Evolutionary conservation across 1,284 basidiomycete species (phyloP), one percentile per base, ranked within the genome.

Genomic region (Tylopilus orsonianus): DNA sequence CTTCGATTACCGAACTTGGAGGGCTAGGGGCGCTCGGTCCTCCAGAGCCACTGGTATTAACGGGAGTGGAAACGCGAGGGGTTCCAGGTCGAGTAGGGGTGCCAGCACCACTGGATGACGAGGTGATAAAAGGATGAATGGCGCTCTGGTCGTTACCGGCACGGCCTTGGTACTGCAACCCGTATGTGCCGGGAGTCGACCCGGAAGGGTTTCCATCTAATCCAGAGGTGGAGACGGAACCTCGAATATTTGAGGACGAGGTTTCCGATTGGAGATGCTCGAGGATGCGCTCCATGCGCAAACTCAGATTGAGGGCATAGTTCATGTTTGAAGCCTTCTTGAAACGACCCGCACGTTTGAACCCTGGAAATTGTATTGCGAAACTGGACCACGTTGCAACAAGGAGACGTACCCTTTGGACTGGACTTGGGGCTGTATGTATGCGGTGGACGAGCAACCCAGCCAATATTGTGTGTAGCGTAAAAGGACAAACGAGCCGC

Each of bases 311-410:
- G n/a, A 90, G 75, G 0, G 80, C 89, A 65, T 90, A 92, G 68
- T 94, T 94, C 86, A 93, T 90, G 68, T 94, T 93, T 4, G 83
- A 85, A 0, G 88, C 90, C 67, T 93, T 93, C 75, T 93, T 93
- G 80, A 92, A 93, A 16, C 89, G 81, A 45, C 91, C 91, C 2
- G 87, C 85, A 44, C 91, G 86, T 46, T 83, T 76, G 74, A 83
- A 93, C 0, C 88, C 89, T 67, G 29, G 6, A 14, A 35, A 41
- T 7, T 14, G 13, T 6, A 12, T 41, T 32, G 32, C 12, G 19
- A 46, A 20, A 24, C 4, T 18, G 12, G 27, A 23, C 10, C 6
- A 37, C 5, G 2, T 2, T 5, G 12, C 5, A 27, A 18, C 10
- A 24, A 2, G 4, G 7, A 26, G 6, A 37, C 44, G 8, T 43